These are phyloP conservation scores for Coemansia sp. DNA, from an alignment of 192 early-diverging fungal species.

Conservation along the genomic window DNA sequence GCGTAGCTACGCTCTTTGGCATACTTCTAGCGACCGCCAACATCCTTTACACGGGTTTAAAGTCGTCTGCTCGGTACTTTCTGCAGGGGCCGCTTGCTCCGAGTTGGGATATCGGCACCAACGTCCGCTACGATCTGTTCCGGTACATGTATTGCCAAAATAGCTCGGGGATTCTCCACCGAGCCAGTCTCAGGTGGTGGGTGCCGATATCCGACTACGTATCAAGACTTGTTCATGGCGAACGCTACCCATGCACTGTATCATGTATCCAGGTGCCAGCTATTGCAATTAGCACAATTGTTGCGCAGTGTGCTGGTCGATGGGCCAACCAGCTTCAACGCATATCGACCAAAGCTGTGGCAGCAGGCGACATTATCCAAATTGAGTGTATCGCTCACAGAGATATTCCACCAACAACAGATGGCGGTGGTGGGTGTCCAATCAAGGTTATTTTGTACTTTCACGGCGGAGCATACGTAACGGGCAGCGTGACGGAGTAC, in stretches of 20 bases:
- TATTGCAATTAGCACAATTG: background rate
- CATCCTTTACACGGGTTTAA: background rate
- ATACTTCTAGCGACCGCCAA: background rate
- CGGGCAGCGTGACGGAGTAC: constrained; percentile 39
- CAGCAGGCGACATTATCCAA: background rate
- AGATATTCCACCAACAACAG: no score
- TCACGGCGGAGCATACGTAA: constrained; percentile 74
- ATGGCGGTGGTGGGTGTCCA: no score
- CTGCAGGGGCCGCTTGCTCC: constrained; percentile 6
- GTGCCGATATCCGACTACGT: background rate
- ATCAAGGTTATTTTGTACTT: constrained; percentile 61
- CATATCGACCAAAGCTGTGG: background rate
- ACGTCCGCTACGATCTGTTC: constrained; percentile 27
- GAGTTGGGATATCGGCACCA: constrained; percentile 22
- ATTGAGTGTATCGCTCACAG: constrained; percentile 12
- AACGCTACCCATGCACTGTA: background rate
- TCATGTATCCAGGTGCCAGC: background rate
- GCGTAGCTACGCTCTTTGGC: background rate
- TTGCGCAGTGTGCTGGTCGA: background rate
- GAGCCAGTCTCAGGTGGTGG: constrained; percentile 9
- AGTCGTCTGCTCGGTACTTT: constrained; percentile 2
- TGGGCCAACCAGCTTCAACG: background rate
- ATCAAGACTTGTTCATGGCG: background rate
- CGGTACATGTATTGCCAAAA: background rate
- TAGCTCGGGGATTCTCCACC: background rate